phyloP scores from a whole-genome alignment of 352 stramenopile species.

The Bremia lactucae region DNA sequence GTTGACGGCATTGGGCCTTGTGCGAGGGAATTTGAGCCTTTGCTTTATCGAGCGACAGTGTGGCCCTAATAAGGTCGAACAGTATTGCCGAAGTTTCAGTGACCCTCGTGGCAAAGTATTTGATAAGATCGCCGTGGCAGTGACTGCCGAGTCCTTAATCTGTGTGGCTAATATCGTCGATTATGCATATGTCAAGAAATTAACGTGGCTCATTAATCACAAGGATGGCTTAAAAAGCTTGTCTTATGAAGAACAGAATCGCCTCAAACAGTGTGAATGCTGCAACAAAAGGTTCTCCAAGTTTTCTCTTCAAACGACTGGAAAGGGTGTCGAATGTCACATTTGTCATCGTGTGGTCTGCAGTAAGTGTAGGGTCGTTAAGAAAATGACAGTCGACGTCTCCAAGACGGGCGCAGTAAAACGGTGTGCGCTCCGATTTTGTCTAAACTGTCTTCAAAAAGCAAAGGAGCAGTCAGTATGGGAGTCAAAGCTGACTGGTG shows the following conservation, averaged over 20 bases:
- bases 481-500: no score
- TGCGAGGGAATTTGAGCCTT: not conserved
- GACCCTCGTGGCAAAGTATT: slow-evolving; percentile 1
- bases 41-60: not conserved
- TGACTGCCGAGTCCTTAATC: not conserved
- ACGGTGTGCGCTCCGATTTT: slow-evolving; percentile 35
- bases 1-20: not conserved
- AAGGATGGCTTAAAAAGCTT: not conserved
- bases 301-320: slow-evolving; percentile 8
- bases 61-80: not conserved
- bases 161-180: not conserved
- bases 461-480: slow-evolving; percentile 30
- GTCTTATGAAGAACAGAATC: not conserved
- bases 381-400: slow-evolving; percentile 45
- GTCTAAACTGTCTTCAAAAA: slow-evolving; percentile 34
- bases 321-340: slow-evolving; percentile 22
- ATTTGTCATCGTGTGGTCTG: slow-evolving; percentile 37
- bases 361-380: slow-evolving; percentile 36
- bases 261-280: slow-evolving; percentile 18
- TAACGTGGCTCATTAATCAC: slow-evolving; percentile 1
- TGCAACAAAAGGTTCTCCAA: slow-evolving; percentile 11
- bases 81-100: slow-evolving; percentile 1
- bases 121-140: not conserved
- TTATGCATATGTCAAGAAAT: not conserved
- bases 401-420: slow-evolving; percentile 16